Base-by-base conservation (phyloP, 441 rosid genomes). In the Bruguiera hainesii region DNA sequence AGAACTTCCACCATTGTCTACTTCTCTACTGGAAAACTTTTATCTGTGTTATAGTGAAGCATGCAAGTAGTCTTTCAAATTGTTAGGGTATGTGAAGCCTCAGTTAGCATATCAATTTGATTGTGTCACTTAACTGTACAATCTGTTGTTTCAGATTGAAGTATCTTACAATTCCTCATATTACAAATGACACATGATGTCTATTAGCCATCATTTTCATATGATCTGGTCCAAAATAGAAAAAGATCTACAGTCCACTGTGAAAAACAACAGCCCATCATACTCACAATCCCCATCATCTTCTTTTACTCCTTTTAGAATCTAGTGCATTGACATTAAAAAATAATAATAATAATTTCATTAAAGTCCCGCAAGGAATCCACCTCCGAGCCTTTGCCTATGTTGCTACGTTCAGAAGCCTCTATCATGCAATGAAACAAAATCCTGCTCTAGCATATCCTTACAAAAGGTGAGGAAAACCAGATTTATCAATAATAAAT, bases 71-170 rank as follows among this genome's bases (percentile, higher is more conserved):
- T 11, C 20, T 19, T 52, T 8, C 23, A n/a, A 1, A 21, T 21
- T 52, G 56, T 11, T 10, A 2, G 26, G 11, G 66, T 37, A 46
- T 25, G 55, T 51, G 52, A 33, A 37, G 48, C 61, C 16, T 56
- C 52, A 63, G 19, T 64, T 25, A 18, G 19, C 46, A 66, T 42
- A 51, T 68, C 52, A 60, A 31, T n/a, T 61, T 67, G 75, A 75
- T 67, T 63, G 79, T 68, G 68, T 42, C 68, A 60, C 63, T 65
- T 60, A 64, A 56, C 71, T 60, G 61, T 61, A 61, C 21, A 23
- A 33, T 50, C 58, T 50, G 55, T 25, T 33, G 31, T 63, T 66
- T 63, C 31, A 26, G 11, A 39, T 56, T 61, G 60, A 64, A 61
- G 60, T 46, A 31, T 28, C 13, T 29, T 1, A 3, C 19, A 42